Base-by-base conservation (phyloP, 163 green algal species). In the Scenedesmus sp. region DNA sequence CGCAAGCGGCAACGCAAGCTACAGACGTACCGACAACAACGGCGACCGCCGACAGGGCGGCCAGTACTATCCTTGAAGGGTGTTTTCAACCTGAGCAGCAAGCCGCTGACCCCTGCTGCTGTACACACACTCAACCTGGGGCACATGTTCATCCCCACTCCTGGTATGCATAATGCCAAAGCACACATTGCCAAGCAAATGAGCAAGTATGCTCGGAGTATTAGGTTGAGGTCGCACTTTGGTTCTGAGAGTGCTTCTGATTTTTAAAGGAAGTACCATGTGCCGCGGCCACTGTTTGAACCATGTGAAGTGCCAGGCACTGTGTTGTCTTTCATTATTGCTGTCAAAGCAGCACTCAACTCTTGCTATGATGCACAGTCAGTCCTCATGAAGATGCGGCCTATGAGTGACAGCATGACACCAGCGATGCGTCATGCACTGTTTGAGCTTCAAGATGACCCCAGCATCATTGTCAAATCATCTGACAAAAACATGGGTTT, bases 401-500 rank as follows among this genome's bases (percentile, higher is more conserved):
- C 81, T 46, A 37, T 86, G 81, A 30, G 22, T 76, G 81, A 86
- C 33, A 86, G 53, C 16, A 51, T 78, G 81, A 76, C 81, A 26
- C 51, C 51, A 53, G 81, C 13, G 2, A 86, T 86, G 81, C 81
- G 51, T 86, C 35, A 35, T 35, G 81, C 81, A 44, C 4, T 86
- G 12, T 72, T 86, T 76, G 46, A 78, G 13, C n/a, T 86, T 4
- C 49, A 86, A 3, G n/a, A 72, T 42, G 81, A 86, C 15, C 46
- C 44, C 26, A 72, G 46, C 49, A 86, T 86, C 20, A 72, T 16
- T 49, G n/a, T 86, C 51, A 86, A 86, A 72, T 49, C 81, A 2
- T 86, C 81, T 73, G 81, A 86, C 51, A 86, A 86, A 53, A 86
- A 86, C 49, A 86, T 86, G 81, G 81, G 81, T 2, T 49, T 86